Evolutionary conservation across 768 basidiomycete genomes (phyloP).

Genomic region (Lentinula guzmanii): DNA sequence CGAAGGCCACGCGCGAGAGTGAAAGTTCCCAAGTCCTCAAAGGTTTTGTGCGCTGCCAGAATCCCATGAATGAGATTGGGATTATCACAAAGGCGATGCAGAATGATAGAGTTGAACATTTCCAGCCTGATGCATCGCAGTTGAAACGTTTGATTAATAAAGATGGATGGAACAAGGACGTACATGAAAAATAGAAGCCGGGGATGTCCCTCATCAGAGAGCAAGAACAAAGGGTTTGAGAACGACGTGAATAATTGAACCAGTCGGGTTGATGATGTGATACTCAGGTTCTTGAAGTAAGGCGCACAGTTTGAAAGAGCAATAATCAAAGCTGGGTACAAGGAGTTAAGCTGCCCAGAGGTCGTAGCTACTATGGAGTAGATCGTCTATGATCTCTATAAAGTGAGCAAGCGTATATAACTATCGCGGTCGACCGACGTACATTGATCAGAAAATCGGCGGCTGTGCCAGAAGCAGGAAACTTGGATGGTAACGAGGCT

Average conservation of each 20-base stretch:
- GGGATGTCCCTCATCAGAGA: constrained; percentile 95
- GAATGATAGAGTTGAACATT: constrained; percentile 81
- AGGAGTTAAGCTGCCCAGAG: constrained; percentile 69
- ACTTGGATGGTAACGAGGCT: constrained; percentile 69
- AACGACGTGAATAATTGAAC: constrained; percentile 90
- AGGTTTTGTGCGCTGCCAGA: constrained; percentile 74
- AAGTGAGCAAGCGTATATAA: constrained; percentile 5
- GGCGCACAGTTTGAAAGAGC: constrained; percentile 86
- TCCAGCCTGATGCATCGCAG: constrained; percentile 57
- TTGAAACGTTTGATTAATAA: neutral
- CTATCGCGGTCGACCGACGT: constrained; percentile 26
- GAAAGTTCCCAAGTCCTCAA: constrained; percentile 90
- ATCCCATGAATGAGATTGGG: constrained; percentile 86
- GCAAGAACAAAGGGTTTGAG: constrained; percentile 79
- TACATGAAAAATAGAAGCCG: constrained; percentile 89
- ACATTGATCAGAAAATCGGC: constrained; percentile 89
- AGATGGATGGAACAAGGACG: neutral
- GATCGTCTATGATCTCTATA: constrained; percentile 51
- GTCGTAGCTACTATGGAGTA: constrained; percentile 89
- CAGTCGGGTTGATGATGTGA: constrained; percentile 77
- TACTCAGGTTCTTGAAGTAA: constrained; percentile 73
- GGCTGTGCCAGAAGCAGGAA: constrained; percentile 63
- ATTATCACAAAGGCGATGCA: constrained; percentile 75
- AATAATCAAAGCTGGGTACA: constrained; percentile 92
- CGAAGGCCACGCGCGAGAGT: constrained; percentile 81